A percentile compares a stretch with the other conserved stretches of the same genome.
Conservation (phyloP, 768 basidiomycete genomes). For the Mrakia gelida region DNA sequence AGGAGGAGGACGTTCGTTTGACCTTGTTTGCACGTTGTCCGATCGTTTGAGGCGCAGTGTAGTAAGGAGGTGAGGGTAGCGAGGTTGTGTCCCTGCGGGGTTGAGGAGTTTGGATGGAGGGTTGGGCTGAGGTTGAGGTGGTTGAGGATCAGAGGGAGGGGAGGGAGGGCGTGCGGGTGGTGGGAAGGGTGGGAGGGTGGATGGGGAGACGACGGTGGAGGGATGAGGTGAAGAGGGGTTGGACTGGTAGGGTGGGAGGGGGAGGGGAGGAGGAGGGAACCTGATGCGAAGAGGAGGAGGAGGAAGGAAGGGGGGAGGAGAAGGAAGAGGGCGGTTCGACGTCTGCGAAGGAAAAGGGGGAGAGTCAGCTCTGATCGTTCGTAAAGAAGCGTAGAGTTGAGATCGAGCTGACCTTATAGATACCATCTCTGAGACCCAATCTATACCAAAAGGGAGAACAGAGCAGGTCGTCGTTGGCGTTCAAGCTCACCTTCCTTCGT, state of each 20-base stretch:
- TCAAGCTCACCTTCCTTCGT: no score
- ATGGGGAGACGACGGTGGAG: neutral
- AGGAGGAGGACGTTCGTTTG: slow-evolving; percentile 7
- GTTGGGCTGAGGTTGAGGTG: neutral
- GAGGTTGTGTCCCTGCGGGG: neutral
- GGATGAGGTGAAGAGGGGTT: slow-evolving; percentile 5
- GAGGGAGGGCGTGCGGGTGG: slow-evolving; percentile 10
- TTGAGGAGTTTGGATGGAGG: neutral
- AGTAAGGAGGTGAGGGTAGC: neutral
- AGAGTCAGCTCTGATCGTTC: neutral
- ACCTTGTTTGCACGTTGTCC: neutral
- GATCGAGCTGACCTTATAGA: no score
- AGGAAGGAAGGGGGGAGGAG: neutral
- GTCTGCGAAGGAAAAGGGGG: neutral
- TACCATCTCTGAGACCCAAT: no score
- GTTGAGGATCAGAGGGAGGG: neutral
- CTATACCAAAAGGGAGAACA: no score
- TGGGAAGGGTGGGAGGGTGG: neutral
- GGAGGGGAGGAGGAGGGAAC: neutral
- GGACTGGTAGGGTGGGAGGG: neutral
- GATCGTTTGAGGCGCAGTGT: neutral
- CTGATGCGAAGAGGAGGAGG: neutral
- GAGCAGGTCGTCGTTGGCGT: no score
- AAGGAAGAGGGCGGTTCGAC: neutral
- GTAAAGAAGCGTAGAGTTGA: no score